These are phyloP conservation scores for Pisolithus orientalis DNA, from an alignment of 768 basidiomycete genomes.

Conservation along the genomic window DNA sequence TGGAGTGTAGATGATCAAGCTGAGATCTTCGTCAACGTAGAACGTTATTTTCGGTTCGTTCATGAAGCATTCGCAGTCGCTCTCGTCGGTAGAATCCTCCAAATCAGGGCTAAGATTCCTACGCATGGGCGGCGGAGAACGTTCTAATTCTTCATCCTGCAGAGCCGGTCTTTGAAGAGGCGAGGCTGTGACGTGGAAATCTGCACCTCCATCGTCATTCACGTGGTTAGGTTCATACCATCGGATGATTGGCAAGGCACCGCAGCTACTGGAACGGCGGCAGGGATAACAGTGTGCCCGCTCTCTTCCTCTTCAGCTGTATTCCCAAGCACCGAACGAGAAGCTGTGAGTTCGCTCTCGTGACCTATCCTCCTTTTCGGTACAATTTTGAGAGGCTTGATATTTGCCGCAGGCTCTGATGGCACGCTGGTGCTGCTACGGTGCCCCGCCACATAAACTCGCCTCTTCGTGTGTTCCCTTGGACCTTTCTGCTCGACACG, in stretches of 20 bases:
- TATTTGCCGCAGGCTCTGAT: not conserved
- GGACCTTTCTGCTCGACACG: slow-evolving; percentile 8
- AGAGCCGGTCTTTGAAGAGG: too few species aligned
- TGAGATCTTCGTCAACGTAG: slow-evolving; percentile 6
- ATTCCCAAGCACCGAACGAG: too few species aligned
- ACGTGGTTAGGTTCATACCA: not conserved
- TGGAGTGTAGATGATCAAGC: slow-evolving; percentile 8
- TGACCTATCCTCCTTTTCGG: not conserved
- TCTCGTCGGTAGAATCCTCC: not conserved
- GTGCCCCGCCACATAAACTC: not conserved
- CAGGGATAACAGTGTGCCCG: not conserved
- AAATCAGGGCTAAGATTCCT: too few species aligned
- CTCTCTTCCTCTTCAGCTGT: not conserved
- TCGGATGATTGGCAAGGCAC: not conserved
- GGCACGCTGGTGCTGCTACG: not conserved
- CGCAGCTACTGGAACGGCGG: not conserved
- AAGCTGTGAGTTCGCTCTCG: not conserved
- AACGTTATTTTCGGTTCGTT: not conserved
- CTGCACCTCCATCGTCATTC: not conserved
- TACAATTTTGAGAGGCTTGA: too few species aligned
- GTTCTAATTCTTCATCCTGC: too few species aligned
- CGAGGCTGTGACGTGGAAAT: not conserved
- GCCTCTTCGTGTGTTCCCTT: slow-evolving; percentile 2
- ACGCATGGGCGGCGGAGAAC: too few species aligned
- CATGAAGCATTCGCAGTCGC: not conserved